Conservation (phyloP, 106 monocot genomes). For the Dioscorea alata region DNA sequence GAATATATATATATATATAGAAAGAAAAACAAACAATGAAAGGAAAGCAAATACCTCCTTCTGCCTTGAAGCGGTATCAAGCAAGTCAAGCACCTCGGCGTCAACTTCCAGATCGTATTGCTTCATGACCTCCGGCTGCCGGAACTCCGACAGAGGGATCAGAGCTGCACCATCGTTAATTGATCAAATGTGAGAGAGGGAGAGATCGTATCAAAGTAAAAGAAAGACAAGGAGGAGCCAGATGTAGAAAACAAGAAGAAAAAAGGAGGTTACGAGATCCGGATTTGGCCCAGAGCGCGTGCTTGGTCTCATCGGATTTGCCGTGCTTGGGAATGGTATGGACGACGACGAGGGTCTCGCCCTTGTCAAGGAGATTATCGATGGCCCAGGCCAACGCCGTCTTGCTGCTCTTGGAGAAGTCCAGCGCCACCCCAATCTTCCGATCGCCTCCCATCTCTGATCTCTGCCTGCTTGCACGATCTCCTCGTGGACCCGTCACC, state of each 20-base stretch:
- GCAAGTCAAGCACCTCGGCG: slow-evolving; percentile 49
- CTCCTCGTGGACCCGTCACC: too few relatives aligned
- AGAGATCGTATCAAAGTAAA: neutral
- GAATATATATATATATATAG: too few relatives aligned
- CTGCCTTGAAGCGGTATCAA: slow-evolving; percentile 53
- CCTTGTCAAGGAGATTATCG: slow-evolving; percentile 57
- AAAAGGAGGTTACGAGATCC: slow-evolving; percentile 47
- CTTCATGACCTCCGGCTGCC: slow-evolving; percentile 43
- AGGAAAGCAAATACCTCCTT: slow-evolving; percentile 28
- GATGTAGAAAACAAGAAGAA: neutral
- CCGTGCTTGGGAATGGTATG: slow-evolving; percentile 31
- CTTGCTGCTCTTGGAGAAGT: slow-evolving; percentile 77
- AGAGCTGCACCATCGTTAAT: slow-evolving; percentile 31
- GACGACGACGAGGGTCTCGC: slow-evolving; percentile 66
- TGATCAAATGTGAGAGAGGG: too few relatives aligned
- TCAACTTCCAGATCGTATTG: slow-evolving; percentile 51
- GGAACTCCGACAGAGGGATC: slow-evolving; percentile 67
- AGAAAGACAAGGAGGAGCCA: neutral
- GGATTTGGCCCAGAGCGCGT: slow-evolving; percentile 32
- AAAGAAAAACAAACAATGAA: neutral
- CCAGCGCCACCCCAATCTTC: slow-evolving; percentile 65
- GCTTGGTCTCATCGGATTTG: slow-evolving; percentile 20
- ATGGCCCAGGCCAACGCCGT: slow-evolving; percentile 62
- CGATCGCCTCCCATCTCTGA: slow-evolving; percentile 41
- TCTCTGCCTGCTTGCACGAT: neutral